Evolutionary conservation across 169 alveolate species (phyloP), one percentile per base, ranked within the genome.

Genomic region (Plasmodium yoelii): DNA sequence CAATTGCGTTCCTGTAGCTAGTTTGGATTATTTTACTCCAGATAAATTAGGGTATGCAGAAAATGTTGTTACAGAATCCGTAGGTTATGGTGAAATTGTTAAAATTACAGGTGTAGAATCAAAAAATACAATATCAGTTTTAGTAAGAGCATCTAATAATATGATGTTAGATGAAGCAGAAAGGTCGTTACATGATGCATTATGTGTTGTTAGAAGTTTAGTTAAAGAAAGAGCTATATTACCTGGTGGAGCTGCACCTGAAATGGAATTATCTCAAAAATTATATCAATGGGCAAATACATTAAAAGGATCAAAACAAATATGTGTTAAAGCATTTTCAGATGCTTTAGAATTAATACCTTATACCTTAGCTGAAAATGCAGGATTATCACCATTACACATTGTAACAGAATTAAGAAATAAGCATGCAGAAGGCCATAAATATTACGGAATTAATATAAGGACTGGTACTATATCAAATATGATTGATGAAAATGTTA

Each of bases 201-300:
- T 98, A 42, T 98, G 99, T 89, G 99, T 99, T 53, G 99, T 99
- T 56, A 93, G 99, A 91, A 95, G 99, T 68, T 97, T 98, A 34
- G 99, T 99, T 71, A 99, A 98, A 93, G 97, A 97, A 42, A 87
- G 92, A 64, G 98, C 99, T 10, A 90, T 98, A 69, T 97, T 99
- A n/a, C 99, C 99, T 28, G 99, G 99, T 22, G 99, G 99, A 13
- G 99, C 99, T 46, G 99, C 99, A 13, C 98, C 99, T 51, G 99
- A 99, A 94, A 97, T 97, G 95, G 99, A 98, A 93, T 94, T 99
- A 63, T 97, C 99, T 46, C 94, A 94, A 53, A 93, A 94, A 90
- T 95, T 98, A 57, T 67, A 89, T 22, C 95, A 94, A 26, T 93
- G 95, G 97, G 97, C 99, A 18, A 93, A 96, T 74, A 91, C 96